Evolutionary conservation across 1,284 basidiomycete genomes (phyloP).

Genomic region (Ustilago lituana): DNA sequence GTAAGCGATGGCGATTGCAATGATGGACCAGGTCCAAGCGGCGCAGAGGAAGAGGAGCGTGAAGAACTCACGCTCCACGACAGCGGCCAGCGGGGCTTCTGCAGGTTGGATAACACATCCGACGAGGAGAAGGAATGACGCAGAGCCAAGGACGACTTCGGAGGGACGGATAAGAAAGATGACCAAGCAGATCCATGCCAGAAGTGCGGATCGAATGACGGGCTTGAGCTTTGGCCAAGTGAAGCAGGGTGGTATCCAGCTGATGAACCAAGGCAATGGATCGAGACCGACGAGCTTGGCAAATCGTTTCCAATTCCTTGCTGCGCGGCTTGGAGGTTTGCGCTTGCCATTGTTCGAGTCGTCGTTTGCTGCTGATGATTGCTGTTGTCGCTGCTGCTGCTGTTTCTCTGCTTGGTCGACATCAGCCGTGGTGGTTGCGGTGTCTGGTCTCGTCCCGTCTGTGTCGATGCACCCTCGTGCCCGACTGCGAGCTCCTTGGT

Average conservation of each 20-base stretch:
- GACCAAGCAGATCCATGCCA: slow-evolving; percentile 75
- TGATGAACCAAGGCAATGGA: slow-evolving; percentile 35
- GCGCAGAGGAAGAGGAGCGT: slow-evolving; percentile 72
- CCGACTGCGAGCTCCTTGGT: slow-evolving; percentile 14
- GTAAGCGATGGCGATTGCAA: slow-evolving; percentile 76
- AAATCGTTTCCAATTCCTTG: slow-evolving; percentile 11
- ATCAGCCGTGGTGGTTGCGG: slow-evolving; percentile 4
- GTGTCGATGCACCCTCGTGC: slow-evolving; percentile 1
- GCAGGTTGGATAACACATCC: slow-evolving; percentile 77
- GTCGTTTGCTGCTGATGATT: background rate
- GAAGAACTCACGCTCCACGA: slow-evolving; percentile 77
- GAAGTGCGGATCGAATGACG: slow-evolving; percentile 74
- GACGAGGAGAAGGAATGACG: slow-evolving; percentile 76
- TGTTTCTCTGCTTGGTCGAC: slow-evolving; percentile 27
- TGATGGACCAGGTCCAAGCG: slow-evolving; percentile 77
- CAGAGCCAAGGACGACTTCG: slow-evolving; percentile 73
- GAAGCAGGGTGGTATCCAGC: slow-evolving; percentile 41
- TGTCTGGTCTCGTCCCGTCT: background rate
- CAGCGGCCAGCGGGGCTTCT: slow-evolving; percentile 75
- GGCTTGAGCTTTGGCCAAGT: slow-evolving; percentile 71
- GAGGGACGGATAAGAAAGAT: slow-evolving; percentile 74
- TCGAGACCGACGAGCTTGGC: slow-evolving; percentile 24
- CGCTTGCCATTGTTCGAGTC: slow-evolving; percentile 28
- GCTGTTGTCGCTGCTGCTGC: background rate
- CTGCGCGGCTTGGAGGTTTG: slow-evolving; percentile 1